Evolutionary conservation across 2,329 filamentous ascomycete species (phyloP), one percentile per base, ranked within the genome.

Genomic region (Aspergillus fischeri): DNA sequence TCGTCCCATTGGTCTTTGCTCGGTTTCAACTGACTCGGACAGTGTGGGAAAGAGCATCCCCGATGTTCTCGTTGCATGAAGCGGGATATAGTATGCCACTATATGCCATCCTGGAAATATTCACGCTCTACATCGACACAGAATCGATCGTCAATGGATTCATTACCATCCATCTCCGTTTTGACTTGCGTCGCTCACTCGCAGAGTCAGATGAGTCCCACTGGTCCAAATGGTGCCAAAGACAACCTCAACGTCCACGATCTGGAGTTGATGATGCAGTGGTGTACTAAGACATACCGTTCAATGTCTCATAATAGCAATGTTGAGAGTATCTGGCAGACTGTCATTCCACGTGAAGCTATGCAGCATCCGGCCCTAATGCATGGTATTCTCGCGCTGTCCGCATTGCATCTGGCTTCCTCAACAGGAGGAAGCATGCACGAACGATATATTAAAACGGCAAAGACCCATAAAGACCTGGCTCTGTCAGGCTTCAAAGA

Each of bases 321-420:
- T 9, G 67, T 66, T 24, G 66, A 70, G 54, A 25, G 41, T 4
- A 59, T 73, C 14, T 73, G 72, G 71, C 70, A 73, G 57, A 66
- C 61, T 8, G 61, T 61, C 20, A 63, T 74, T 35, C 70, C 70
- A 2, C 63, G 64, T 28, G 64, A 73, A 42, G 67, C 71, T 10
- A 65, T 72, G 53, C 60, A 57, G 11, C 65, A 69, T 41, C 63
- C 68, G 17, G 66, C 66, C 41, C 58, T 74, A 5, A 69, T 70
- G 57, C 71, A 74, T 58, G 70, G 70, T 3, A 65, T 74, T n/a
- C 61, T 74, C 10, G 71, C 72, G 0, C 56, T 74, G 5, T 72
- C 72, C 1, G 70, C 72, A 5, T 63, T 74, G 3, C 68, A 74
- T 45, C 58, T 73, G 2, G 68, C 68, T 7, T 61, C 61, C 28